phyloP scores from a whole-genome alignment of 2,329 filamentous ascomycete genomes.

The Claviceps monticola region DNA sequence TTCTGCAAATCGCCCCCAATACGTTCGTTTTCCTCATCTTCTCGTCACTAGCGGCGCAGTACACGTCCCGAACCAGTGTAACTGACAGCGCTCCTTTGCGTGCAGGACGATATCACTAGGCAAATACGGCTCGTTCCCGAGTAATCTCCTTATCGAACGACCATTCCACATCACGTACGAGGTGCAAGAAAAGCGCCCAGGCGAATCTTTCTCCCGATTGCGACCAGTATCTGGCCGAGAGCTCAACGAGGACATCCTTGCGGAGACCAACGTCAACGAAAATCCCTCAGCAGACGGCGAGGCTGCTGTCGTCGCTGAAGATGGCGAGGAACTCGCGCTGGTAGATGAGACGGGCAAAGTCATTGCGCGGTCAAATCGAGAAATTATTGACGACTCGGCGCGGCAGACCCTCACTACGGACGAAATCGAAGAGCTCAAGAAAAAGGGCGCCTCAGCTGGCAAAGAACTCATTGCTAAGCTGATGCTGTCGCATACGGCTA shows the following conservation, averaged over 20 bases:
- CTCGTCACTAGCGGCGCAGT: not conserved
- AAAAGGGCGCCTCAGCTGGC: slow-evolving; percentile 61
- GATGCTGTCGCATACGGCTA: slow-evolving; percentile 71
- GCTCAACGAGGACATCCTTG: slow-evolving; percentile 67
- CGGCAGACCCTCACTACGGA: slow-evolving; percentile 66
- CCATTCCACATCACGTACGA: slow-evolving; percentile 90
- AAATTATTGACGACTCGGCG: slow-evolving; percentile 45
- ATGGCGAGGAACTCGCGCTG: slow-evolving; percentile 29
- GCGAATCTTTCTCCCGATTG: slow-evolving; percentile 52
- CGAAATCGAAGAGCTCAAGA: slow-evolving; percentile 63
- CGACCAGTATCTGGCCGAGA: slow-evolving; percentile 70
- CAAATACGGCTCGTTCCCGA: slow-evolving; percentile 84
- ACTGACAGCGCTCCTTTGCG: slow-evolving; percentile 11
- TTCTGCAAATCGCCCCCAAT: slow-evolving; percentile 45
- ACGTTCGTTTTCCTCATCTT: slow-evolving; percentile 29
- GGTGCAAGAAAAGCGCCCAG: slow-evolving; percentile 55
- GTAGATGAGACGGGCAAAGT: slow-evolving; percentile 29
- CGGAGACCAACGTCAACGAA: slow-evolving; percentile 23
- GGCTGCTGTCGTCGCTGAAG: slow-evolving; percentile 21
- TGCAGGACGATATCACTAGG: slow-evolving; percentile 71
- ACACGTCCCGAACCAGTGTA: not conserved
- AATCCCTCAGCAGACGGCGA: slow-evolving; percentile 29
- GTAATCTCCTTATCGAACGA: slow-evolving; percentile 80
- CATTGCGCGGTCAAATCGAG: slow-evolving; percentile 41
- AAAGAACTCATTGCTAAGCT: slow-evolving; percentile 89